A percentile compares a stretch with the other conserved stretches of the same genome.
Evolutionary conservation across 106 monocot species (phyloP).

Genomic region (Acorus gramineus): DNA sequence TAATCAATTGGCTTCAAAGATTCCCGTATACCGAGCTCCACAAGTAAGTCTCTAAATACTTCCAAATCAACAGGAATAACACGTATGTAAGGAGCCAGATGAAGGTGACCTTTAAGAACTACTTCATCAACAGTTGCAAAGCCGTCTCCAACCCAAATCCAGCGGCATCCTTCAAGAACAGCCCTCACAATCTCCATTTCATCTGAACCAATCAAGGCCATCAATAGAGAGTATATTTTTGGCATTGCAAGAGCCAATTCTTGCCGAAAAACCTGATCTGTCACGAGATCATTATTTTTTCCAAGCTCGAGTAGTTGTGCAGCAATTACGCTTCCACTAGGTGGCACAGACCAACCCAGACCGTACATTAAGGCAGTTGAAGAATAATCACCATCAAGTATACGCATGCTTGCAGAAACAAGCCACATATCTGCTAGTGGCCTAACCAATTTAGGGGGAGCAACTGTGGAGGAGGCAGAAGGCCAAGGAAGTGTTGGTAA

Average conservation of each 20-base stretch:
- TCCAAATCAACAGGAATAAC: slow-evolving; percentile 95
- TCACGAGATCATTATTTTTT: slow-evolving; percentile 89
- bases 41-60: slow-evolving; percentile 79
- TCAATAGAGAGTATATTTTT: slow-evolving; percentile 67
- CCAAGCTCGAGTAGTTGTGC: slow-evolving; percentile 97
- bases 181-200: slow-evolving; percentile 99
- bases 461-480: slow-evolving; percentile 72
- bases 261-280: slow-evolving; percentile 74
- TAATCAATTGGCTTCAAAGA: slow-evolving; percentile 65
- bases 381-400: slow-evolving; percentile 87
- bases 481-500: slow-evolving; percentile 87
- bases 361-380: slow-evolving; percentile 59
- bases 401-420: slow-evolving; percentile 95
- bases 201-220: slow-evolving; percentile 75
- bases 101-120: slow-evolving; percentile 85
- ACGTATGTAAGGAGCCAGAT: slow-evolving; percentile 94
- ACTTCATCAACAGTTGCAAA: slow-evolving; percentile 90
- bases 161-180: slow-evolving; percentile 83
- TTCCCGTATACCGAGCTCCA: slow-evolving; percentile 78
- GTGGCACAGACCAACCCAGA: slow-evolving; percentile 86
- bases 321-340: slow-evolving; percentile 74
- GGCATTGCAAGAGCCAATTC: slow-evolving; percentile 88
- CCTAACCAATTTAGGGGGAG: slow-evolving; percentile 87
- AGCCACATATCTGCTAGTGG: slow-evolving; percentile 75
- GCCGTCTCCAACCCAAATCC: slow-evolving; percentile 99